phyloP scores from a whole-genome alignment of 2,329 filamentous ascomycete genomes.

The Mycocentrospora acerina region DNA sequence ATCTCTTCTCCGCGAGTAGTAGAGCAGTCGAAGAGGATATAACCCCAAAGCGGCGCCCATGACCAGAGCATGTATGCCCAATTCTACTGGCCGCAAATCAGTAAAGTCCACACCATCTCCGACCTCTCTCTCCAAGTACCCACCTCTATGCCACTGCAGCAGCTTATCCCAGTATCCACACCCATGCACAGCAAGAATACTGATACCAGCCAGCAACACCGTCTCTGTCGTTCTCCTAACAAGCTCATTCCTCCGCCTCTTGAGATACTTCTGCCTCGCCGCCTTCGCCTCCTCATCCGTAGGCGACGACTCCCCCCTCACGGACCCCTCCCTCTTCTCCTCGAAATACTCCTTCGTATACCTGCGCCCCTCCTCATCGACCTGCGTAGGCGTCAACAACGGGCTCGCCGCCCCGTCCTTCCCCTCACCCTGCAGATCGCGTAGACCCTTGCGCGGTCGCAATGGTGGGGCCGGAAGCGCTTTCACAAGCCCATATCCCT shows the following conservation, averaged over 20 bases:
- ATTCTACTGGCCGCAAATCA: constrained; percentile 36
- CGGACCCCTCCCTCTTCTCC: constrained; percentile 15
- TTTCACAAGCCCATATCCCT: constrained; percentile 73
- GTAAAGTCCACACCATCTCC: constrained; percentile 1
- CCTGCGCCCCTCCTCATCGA: constrained; percentile 50
- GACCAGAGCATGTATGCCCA: constrained; percentile 42
- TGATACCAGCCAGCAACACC: constrained; percentile 55
- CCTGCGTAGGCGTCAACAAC: constrained; percentile 49
- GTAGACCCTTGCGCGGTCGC: constrained; percentile 74
- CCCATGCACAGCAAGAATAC: constrained; percentile 48
- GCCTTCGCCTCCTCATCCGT: constrained; percentile 41
- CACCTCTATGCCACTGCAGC: constrained; percentile 45
- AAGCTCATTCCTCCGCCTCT: constrained; percentile 86
- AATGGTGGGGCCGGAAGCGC: constrained; percentile 78
- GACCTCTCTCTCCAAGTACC: constrained; percentile 1
- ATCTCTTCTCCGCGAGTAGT: constrained; percentile 28
- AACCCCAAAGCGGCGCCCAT: constrained; percentile 32
- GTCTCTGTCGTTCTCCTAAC: constrained; percentile 65
- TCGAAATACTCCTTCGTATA: constrained; percentile 43
- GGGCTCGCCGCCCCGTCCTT: constrained; percentile 40
- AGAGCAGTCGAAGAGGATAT: constrained; percentile 44
- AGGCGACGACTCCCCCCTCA: constrained; percentile 17
- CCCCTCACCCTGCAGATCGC: constrained; percentile 50
- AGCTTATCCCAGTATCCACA: constrained; percentile 37
- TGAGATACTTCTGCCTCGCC: constrained; percentile 70